Conservation (phyloP, 2,329 filamentous ascomycete species). For the Alternaria viburni region DNA sequence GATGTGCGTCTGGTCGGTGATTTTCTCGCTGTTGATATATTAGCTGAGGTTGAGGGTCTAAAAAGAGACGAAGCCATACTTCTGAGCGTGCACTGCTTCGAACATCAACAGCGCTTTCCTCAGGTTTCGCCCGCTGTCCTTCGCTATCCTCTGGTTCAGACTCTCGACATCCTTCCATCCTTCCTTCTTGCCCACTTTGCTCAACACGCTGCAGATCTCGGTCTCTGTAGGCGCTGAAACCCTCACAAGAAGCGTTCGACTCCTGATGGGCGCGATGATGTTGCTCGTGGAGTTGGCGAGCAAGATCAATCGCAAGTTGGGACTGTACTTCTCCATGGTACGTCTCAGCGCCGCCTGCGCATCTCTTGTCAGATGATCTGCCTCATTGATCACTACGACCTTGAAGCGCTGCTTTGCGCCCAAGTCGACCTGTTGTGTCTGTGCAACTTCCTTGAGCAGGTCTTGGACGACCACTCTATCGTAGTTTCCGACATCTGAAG, state of each 20-base stretch:
- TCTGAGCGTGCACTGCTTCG: slow-evolving; percentile 95
- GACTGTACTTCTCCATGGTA: slow-evolving; percentile 99
- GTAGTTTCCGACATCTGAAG: slow-evolving; percentile 94
- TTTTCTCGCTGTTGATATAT: slow-evolving; percentile 72
- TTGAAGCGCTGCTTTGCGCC: slow-evolving; percentile 93
- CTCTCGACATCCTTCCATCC: slow-evolving; percentile 78
- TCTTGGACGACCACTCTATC: slow-evolving; percentile 96
- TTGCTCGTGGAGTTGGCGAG: slow-evolving; percentile 96
- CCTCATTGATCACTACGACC: slow-evolving; percentile 98
- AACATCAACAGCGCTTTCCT: slow-evolving; percentile 93
- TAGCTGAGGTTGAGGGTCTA: neutral
- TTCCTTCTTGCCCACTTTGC: slow-evolving; percentile 75
- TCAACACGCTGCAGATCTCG: slow-evolving; percentile 81
- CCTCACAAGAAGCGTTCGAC: slow-evolving; percentile 86
- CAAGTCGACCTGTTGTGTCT: slow-evolving; percentile 98
- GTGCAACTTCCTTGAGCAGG: slow-evolving; percentile 94
- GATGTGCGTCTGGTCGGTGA: slow-evolving; percentile 85
- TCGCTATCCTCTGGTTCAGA: slow-evolving; percentile 83
- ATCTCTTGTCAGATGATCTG: slow-evolving; percentile 90
- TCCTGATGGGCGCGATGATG: slow-evolving; percentile 98
- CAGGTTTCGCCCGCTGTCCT: slow-evolving; percentile 88
- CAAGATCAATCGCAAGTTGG: slow-evolving; percentile 88
- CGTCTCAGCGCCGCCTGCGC: slow-evolving; percentile 92
- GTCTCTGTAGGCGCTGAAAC: slow-evolving; percentile 86
- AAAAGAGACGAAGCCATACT: slow-evolving; percentile 63